A percentile compares a stretch with the other conserved stretches of the same genome.
Conservation (phyloP, 2,329 filamentous ascomycete species). For the Scolecobasidium constrictum region DNA sequence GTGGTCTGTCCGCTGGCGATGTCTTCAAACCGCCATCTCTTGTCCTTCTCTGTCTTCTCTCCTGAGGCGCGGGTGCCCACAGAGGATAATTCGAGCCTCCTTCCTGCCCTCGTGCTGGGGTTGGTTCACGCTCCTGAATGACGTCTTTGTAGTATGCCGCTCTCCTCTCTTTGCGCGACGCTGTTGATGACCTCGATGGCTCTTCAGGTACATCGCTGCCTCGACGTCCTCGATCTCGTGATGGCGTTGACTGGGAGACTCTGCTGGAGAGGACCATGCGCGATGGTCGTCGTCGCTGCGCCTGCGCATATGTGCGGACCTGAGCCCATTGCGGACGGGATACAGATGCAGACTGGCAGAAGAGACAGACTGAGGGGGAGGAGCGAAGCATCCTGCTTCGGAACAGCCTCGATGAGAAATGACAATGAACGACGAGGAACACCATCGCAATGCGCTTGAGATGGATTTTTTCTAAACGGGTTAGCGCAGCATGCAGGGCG, state of each 20-base stretch:
- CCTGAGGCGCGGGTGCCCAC: conserved; percentile 12
- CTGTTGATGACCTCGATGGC: neutral
- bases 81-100: neutral
- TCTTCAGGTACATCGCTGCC: neutral
- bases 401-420: too few species aligned
- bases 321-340: conserved; percentile 10
- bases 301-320: neutral
- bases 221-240: conserved; percentile 8
- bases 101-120: neutral
- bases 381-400: conserved; percentile 23
- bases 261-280: conserved; percentile 13
- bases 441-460: too few species aligned
- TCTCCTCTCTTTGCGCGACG: neutral
- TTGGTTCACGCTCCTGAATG: neutral
- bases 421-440: too few species aligned
- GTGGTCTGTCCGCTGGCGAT: neutral
- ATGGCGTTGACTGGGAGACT: conserved; percentile 23
- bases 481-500: too few species aligned
- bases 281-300: conserved; percentile 3
- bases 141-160: neutral
- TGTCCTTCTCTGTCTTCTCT: neutral
- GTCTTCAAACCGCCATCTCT: neutral
- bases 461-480: too few species aligned
- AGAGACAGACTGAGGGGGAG: conserved; percentile 24
- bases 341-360: conserved; percentile 27